Evolutionary conservation across 805 yeast genomes (phyloP).

Genomic region (Ogataea kodamae): DNA sequence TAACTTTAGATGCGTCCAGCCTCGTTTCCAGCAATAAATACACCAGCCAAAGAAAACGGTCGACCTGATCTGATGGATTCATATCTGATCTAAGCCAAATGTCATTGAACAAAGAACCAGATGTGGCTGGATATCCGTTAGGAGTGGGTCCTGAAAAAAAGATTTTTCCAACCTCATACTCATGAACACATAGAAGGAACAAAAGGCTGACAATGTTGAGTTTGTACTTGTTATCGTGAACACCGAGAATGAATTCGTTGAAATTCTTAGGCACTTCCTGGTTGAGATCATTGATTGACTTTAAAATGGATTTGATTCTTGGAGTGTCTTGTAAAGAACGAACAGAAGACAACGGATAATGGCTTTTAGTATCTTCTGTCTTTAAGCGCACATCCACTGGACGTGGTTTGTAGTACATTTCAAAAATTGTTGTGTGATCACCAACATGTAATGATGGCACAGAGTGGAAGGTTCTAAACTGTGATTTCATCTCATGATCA

Average conservation of each 20-base stretch:
- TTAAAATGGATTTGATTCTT: conserved; percentile 80
- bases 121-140: conserved; percentile 12
- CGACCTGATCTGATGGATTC: conserved; percentile 64
- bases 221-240: conserved; percentile 16
- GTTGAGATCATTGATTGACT: conserved; percentile 77
- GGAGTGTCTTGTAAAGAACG: conserved; percentile 95
- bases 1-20: conserved; percentile 44
- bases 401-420: conserved; percentile 24
- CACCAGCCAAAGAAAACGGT: conserved; percentile 76
- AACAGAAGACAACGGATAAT: conserved; percentile 42
- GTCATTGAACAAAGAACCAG: conserved; percentile 60
- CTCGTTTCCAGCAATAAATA: conserved; percentile 78
- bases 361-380: conserved; percentile 26
- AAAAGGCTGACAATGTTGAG: conserved; percentile 71
- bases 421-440: conserved; percentile 37
- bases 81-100: conserved; percentile 61
- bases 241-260: conserved; percentile 39
- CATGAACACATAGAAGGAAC: conserved; percentile 67
- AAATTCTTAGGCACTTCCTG: conserved; percentile 44
- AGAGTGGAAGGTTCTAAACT: conserved; percentile 87
- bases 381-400: conserved; percentile 15
- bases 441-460: conserved; percentile 84
- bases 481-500: conserved; percentile 93
- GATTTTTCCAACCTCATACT: conserved; percentile 32
- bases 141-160: too few species aligned